phyloP scores from a whole-genome alignment of 345 rosid species.

The Jatropha curcas region DNA sequence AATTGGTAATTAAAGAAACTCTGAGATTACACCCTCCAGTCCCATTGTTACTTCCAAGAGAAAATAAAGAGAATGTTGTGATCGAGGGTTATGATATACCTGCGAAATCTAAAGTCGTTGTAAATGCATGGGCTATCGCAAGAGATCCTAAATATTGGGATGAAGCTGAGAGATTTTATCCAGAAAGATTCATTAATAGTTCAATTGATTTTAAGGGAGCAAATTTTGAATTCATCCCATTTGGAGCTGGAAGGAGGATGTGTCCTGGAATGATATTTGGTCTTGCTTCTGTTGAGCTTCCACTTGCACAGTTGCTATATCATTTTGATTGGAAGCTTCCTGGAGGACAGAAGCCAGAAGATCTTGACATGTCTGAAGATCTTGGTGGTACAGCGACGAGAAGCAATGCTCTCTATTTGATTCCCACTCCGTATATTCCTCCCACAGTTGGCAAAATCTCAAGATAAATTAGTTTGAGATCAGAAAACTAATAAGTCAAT shows the following conservation, averaged over 20 bases:
- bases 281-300: not conserved
- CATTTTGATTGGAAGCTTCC: conserved; percentile 2
- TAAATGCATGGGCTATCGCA: conserved; percentile 15
- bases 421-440: not conserved
- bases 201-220: conserved; percentile 7
- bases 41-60: conserved; percentile 18
- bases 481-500: too few relatives aligned
- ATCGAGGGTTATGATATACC: conserved; percentile 1
- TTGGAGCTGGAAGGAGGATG: not conserved
- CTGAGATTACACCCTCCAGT: conserved; percentile 13
- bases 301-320: not conserved
- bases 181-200: conserved; percentile 12
- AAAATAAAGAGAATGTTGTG: conserved; percentile 8
- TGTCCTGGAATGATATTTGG: conserved; percentile 2
- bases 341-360: not conserved
- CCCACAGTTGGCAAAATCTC: not conserved
- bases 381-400: not conserved
- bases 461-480: too few relatives aligned
- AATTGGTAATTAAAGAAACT: conserved; percentile 8
- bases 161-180: conserved; percentile 13
- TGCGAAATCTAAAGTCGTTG: not conserved
- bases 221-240: conserved; percentile 4
- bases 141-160: not conserved
- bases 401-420: not conserved
- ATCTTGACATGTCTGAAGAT: not conserved